A percentile compares a stretch with the other conserved stretches of the same genome.
Conservation (phyloP, 345 rosid species). For the Arabidopsis suecica region DNA sequence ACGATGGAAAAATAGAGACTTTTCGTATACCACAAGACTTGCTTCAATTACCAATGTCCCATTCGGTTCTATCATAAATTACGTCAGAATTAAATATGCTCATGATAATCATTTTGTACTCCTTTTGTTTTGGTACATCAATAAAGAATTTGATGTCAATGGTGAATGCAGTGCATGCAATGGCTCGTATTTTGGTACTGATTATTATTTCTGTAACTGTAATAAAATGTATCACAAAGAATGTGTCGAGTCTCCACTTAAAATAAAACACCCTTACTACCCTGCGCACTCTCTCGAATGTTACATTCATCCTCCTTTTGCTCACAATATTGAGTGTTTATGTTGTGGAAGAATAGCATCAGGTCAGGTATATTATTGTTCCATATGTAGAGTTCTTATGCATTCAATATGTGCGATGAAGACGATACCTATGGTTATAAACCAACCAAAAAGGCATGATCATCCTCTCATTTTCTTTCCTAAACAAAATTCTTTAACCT, state of each 20-base stretch:
- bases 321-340: not conserved
- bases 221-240: not conserved
- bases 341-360: not conserved
- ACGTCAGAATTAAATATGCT: not conserved
- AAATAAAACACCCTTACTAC: constrained; percentile 15
- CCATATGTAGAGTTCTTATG: not conserved
- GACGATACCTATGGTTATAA: not conserved
- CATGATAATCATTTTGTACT: not conserved
- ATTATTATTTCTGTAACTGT: not conserved
- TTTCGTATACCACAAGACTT: too few relatives aligned
- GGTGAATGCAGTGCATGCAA: not conserved
- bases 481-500: not conserved
- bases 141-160: not conserved
- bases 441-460: constrained; percentile 10
- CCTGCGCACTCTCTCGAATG: not conserved
- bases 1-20: not conserved
- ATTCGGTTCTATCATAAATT: not conserved
- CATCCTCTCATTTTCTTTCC: constrained; percentile 9
- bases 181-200: not conserved
- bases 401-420: constrained; percentile 8
- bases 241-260: not conserved
- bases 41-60: too few relatives aligned
- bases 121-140: constrained; percentile 14
- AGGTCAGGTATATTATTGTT: not conserved
- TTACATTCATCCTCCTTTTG: too few relatives aligned